phyloP scores from a whole-genome alignment of 2,329 filamentous ascomycete genomes.

The Phyllosticta citribraziliensis region DNA sequence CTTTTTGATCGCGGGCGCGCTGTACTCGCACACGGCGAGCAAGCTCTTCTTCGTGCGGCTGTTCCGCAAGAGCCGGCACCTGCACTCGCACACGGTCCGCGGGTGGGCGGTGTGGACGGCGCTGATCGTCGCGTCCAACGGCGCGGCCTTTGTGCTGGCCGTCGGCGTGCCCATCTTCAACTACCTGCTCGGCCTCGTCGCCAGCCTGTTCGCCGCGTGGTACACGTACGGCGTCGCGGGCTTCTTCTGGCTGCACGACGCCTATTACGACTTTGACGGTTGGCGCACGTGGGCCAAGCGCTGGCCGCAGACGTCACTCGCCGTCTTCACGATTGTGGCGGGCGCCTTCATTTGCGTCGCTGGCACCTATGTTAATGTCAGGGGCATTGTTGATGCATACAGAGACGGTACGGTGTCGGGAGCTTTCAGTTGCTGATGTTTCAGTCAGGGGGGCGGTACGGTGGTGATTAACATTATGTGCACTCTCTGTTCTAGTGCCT shows the following conservation, averaged over 20 bases:
- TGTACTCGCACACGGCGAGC: constrained; percentile 43
- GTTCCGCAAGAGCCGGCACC: constrained; percentile 37
- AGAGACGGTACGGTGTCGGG: constrained; percentile 17
- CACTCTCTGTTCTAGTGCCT: not conserved
- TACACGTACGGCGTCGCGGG: constrained; percentile 46
- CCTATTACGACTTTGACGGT: constrained; percentile 34
- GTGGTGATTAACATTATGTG: not conserved
- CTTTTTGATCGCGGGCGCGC: constrained; percentile 39
- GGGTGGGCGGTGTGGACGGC: constrained; percentile 41
- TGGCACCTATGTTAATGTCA: constrained; percentile 42
- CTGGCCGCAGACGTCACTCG: constrained; percentile 31
- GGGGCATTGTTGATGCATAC: constrained; percentile 26
- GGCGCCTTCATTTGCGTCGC: constrained; percentile 42
- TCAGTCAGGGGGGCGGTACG: not conserved
- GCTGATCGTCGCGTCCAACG: constrained; percentile 39
- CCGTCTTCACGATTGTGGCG: constrained; percentile 33
- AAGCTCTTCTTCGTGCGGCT: constrained; percentile 43
- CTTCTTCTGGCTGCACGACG: constrained; percentile 40
- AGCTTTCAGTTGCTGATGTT: constrained; percentile 20
- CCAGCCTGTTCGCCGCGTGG: constrained; percentile 44
- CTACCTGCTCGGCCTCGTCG: constrained; percentile 43
- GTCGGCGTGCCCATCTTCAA: constrained; percentile 46
- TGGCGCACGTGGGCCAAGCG: constrained; percentile 28
- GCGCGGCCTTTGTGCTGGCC: constrained; percentile 33
- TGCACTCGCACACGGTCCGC: constrained; percentile 38